phyloP scores from a whole-genome alignment of 2,329 filamentous ascomycete genomes.

The Neonectria neomacrospora region DNA sequence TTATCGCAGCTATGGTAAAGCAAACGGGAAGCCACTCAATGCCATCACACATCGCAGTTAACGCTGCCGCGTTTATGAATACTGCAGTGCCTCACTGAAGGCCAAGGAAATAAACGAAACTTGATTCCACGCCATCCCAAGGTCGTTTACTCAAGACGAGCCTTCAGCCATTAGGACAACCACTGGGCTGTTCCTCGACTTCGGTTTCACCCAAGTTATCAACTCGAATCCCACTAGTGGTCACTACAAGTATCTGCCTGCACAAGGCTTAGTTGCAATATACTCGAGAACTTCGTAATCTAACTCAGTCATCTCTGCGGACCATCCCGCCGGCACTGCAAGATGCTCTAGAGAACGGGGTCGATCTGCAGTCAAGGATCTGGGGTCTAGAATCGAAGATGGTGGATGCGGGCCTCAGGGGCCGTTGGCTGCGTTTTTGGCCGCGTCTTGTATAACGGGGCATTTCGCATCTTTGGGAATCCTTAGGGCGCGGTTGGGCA shows the following conservation, averaged over 20 bases:
- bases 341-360: slow-evolving; percentile 12
- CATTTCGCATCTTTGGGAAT: slow-evolving; percentile 20
- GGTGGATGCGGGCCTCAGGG: slow-evolving; percentile 17
- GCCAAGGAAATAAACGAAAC: not conserved
- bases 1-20: not conserved
- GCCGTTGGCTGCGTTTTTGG: slow-evolving; percentile 9
- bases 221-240: not conserved
- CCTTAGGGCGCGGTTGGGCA: slow-evolving; percentile 4
- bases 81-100: not conserved
- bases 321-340: slow-evolving; percentile 16
- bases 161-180: not conserved
- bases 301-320: not conserved
- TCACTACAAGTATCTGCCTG: not conserved
- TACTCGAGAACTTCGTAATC: slow-evolving; percentile 4
- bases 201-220: not conserved
- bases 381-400: slow-evolving; percentile 13
- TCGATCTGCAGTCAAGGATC: slow-evolving; percentile 16
- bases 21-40: not conserved
- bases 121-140: not conserved
- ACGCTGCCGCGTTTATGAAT: not conserved
- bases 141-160: not conserved
- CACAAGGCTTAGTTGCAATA: not conserved
- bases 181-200: not conserved
- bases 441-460: slow-evolving; percentile 5
- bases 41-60: not conserved